These are phyloP conservation scores for Castanea crenata DNA, from an alignment of 306 rosid genomes.

Conservation along the genomic window DNA sequence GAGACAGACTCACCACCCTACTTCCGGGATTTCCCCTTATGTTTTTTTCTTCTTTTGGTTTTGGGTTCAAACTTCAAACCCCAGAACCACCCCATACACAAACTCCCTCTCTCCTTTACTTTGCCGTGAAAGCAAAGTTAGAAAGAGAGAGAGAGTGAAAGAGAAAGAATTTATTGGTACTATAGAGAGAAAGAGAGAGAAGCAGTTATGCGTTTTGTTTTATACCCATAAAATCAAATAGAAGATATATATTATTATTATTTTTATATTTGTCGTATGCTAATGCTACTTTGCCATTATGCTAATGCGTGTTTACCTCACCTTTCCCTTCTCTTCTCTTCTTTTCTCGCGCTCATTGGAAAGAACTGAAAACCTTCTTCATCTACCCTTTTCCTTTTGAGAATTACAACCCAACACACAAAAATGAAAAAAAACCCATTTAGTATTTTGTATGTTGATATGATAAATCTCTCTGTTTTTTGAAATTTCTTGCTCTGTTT, in stretches of 20 bases:
- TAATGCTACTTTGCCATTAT: no score
- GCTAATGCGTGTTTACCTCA: not conserved
- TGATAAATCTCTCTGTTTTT: no score
- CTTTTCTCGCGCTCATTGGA: not conserved
- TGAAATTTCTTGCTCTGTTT: not conserved
- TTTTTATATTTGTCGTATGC: no score
- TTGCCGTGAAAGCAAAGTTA: slow-evolving; percentile 13
- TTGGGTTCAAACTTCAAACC: no score
- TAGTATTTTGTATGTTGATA: no score
- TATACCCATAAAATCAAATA: not conserved
- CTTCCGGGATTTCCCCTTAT: no score
- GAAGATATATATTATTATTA: not conserved
- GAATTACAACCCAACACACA: no score
- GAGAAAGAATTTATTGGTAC: not conserved
- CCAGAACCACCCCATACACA: no score
- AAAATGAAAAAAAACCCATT: no score
- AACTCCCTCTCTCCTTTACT: not conserved
- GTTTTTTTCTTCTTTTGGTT: no score
- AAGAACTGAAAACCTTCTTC: not conserved
- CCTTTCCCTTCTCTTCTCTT: not conserved
- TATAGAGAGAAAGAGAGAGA: not conserved
- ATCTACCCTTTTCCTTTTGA: not conserved
- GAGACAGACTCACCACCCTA: no score
- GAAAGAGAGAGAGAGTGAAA: not conserved
- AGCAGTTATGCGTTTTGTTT: slow-evolving; percentile 4